These are phyloP conservation scores for Sporothrix variecibatus DNA, from an alignment of 2,329 filamentous ascomycete species.

Conservation along the genomic window DNA sequence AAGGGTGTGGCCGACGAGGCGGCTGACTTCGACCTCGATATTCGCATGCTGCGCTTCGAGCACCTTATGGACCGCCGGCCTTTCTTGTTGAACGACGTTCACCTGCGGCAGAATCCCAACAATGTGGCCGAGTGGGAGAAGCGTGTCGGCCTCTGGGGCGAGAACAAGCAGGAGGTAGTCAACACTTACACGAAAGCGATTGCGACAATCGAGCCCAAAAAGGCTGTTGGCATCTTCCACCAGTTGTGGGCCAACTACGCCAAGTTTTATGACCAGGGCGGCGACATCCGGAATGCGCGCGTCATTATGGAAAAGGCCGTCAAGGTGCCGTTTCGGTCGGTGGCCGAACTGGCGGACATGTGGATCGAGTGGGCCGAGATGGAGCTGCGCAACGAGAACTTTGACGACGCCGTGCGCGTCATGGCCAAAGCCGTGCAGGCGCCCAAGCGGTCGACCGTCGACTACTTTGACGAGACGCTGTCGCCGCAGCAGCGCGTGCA, in stretches of 20 bases:
- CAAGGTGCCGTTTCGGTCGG: slow-evolving; percentile 96
- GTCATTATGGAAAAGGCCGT: slow-evolving; percentile 97
- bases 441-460: slow-evolving; percentile 96
- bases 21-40: slow-evolving; percentile 91
- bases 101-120: slow-evolving; percentile 92
- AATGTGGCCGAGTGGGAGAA: slow-evolving; percentile 98
- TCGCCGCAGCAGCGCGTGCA: slow-evolving; percentile 95
- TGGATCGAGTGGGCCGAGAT: slow-evolving; percentile 99
- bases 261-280: slow-evolving; percentile 90
- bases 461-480: slow-evolving; percentile 95
- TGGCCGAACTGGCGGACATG: slow-evolving; percentile 94
- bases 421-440: slow-evolving; percentile 97
- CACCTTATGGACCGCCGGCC: slow-evolving; percentile 96
- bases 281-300: slow-evolving; percentile 79
- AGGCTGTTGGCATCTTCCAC: slow-evolving; percentile 89
- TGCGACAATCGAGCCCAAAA: slow-evolving; percentile 88
- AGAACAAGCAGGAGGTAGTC: slow-evolving; percentile 87
- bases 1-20: slow-evolving; percentile 77
- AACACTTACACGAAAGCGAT: slow-evolving; percentile 95
- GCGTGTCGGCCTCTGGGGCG: slow-evolving; percentile 89
- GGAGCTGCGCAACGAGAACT: slow-evolving; percentile 94
- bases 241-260: slow-evolving; percentile 96
- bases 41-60: slow-evolving; percentile 97
- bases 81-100: slow-evolving; percentile 93
- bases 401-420: slow-evolving; percentile 89